Evolutionary conservation across 2,329 filamentous ascomycete species (phyloP).

Genomic region (Colletotrichum sp.): DNA sequence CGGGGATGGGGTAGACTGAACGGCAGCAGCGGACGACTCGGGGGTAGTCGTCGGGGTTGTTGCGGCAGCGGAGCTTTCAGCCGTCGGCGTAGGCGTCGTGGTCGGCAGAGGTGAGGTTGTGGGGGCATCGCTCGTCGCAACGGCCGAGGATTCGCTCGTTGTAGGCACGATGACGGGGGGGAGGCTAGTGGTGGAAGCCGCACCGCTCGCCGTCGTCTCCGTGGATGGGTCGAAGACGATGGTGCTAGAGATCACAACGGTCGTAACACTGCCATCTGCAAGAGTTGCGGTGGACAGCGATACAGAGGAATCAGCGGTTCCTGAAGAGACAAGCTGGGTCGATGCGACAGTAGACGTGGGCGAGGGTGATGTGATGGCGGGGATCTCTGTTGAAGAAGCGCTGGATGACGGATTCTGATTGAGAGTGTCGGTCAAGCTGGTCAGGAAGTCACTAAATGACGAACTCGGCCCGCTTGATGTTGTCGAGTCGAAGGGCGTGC

Average conservation of each 20-base stretch:
- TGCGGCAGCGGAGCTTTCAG: neutral
- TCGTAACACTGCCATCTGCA: slow-evolving; percentile 26
- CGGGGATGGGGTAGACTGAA: neutral
- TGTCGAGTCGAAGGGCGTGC: slow-evolving; percentile 23
- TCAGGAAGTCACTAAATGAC: slow-evolving; percentile 17
- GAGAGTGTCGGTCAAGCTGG: slow-evolving; percentile 21
- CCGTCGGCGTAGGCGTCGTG: slow-evolving; percentile 5
- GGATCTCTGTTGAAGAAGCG: neutral
- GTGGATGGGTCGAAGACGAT: slow-evolving; percentile 20
- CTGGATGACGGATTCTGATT: slow-evolving; percentile 2
- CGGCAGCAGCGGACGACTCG: neutral
- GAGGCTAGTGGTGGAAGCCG: slow-evolving; percentile 11
- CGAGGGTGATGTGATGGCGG: neutral
- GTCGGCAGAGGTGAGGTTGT: neutral
- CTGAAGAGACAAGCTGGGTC: neutral
- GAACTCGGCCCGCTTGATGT: neutral
- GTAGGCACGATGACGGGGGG: slow-evolving; percentile 23
- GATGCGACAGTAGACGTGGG: neutral
- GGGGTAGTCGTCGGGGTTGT: neutral
- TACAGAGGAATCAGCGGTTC: neutral
- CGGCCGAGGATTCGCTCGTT: neutral
- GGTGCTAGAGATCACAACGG: slow-evolving; percentile 31
- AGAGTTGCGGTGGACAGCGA: slow-evolving; percentile 22
- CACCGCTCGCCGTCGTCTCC: slow-evolving; percentile 10
- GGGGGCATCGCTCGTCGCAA: neutral